Conservation (phyloP, 2,329 filamentous ascomycete genomes). For the Trichoderma sp. region DNA sequence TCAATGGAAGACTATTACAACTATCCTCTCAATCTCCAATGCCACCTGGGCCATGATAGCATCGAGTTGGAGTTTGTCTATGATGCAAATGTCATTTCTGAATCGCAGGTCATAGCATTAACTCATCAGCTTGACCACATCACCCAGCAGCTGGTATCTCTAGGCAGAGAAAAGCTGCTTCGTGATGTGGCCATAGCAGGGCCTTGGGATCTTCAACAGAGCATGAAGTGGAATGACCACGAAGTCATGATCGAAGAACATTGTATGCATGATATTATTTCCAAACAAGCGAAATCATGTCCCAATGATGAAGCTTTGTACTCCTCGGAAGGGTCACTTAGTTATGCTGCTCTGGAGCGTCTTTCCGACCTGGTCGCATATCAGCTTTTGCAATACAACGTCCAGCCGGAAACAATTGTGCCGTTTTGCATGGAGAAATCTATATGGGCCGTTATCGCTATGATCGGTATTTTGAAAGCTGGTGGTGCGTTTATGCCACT, state of each 20-base stretch:
- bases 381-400: not conserved
- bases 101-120: not conserved
- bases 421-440: slow-evolving; percentile 17
- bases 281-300: not conserved
- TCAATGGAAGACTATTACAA: slow-evolving; percentile 13
- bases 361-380: not conserved
- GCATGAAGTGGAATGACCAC: not conserved
- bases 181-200: not conserved
- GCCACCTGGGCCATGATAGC: not conserved
- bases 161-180: not conserved
- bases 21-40: slow-evolving; percentile 8
- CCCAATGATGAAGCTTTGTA: slow-evolving; percentile 7
- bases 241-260: not conserved
- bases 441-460: not conserved
- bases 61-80: not conserved
- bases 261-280: slow-evolving; percentile 10
- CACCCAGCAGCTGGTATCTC: not conserved
- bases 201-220: slow-evolving; percentile 8
- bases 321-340: not conserved
- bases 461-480: slow-evolving; percentile 13
- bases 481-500: slow-evolving; percentile 14
- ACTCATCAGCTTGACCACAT: slow-evolving; percentile 1
- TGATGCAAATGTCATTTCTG: not conserved
- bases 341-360: not conserved
- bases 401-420: not conserved